Evolutionary conservation across 768 basidiomycete species (phyloP), one percentile per base, ranked within the genome.

Genomic region (Kwoniella europaea): DNA sequence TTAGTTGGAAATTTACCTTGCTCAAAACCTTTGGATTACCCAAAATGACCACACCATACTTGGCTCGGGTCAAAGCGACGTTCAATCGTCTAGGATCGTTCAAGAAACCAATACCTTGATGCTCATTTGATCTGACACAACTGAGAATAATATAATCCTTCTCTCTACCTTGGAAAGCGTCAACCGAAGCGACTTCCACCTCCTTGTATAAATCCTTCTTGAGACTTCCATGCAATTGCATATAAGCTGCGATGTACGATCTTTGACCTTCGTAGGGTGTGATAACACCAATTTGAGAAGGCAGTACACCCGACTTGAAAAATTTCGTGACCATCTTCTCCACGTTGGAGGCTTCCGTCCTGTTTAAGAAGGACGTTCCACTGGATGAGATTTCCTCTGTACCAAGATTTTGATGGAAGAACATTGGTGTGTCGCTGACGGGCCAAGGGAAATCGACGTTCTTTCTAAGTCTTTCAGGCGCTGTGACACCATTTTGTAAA

Each of bases 371-470:
- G 13, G 95, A 98, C 1, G 97, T 99, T 29, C 97, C 97, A 80
- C 94, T 96, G 68, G 93, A 94, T 13, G 95, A 98, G 67, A 99
- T 99, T 82, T 99, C 97, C 81, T 99, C 97, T 78, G 98, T 96
- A 0, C 97, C 97, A 60, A 99, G 85, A 79, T 99, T 99, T 87
- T 98, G 96, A 85, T 99, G 98, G 86, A 98, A 99, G 86, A 98
- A 98, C 96, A 99, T 98, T 16, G 97, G 97, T 0, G 94, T 96
- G 78, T 96, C 94, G 16, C 92, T 91, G 52, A 92, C 89, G 6
- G 97, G 97, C 97, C 97, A 98, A 0, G 97, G 97, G 85, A 98
- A 99, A 83, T 98, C 97, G 53, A 98, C 95, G 75, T 98, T 96
- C 88, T 96, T 98, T 85, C 95, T 88, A 73, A 99, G 86, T 52